A percentile compares a stretch with the other conserved stretches of the same genome.
These are phyloP conservation scores for Fusarium verticillioides DNA, from an alignment of 2,329 filamentous ascomycete species.

Conservation along the genomic window DNA sequence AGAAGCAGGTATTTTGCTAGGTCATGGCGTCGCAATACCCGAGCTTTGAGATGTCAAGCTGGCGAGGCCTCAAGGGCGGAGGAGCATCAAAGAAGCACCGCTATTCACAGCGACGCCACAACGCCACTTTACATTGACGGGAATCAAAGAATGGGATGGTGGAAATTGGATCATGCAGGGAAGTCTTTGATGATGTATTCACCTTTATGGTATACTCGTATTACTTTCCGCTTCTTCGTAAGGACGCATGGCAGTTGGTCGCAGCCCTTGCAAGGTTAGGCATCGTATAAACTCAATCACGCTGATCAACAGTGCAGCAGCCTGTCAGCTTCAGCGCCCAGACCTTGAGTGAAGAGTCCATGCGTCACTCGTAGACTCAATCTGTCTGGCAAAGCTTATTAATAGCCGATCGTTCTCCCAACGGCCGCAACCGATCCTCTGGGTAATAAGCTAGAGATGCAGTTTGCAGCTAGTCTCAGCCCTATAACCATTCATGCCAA, in stretches of 20 bases:
- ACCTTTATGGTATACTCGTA: accelerated
- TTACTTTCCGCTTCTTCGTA: neutral
- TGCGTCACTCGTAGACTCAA: accelerated
- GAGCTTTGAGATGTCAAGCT: too few species aligned
- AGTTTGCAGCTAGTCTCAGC: neutral
- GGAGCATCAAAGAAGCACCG: neutral
- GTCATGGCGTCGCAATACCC: neutral
- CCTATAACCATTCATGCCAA: neutral
- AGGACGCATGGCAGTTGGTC: neutral
- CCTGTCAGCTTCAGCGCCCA: neutral
- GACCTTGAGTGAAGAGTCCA: accelerated
- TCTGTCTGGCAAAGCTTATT: neutral
- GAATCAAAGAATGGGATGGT: accelerated
- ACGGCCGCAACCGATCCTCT: neutral
- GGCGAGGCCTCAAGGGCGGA: neutral
- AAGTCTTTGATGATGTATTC: accelerated
- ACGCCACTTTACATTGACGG: neutral
- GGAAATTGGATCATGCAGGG: neutral
- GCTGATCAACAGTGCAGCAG: accelerated
- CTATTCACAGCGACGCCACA: neutral
- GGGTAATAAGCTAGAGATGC: neutral
- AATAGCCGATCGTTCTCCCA: accelerated
- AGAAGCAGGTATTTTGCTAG: too few species aligned
- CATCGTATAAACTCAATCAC: neutral
- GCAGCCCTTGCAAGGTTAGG: neutral